Base-by-base conservation (phyloP, 805 yeast genomes). In the Hermanozyma aechmeae region DNA sequence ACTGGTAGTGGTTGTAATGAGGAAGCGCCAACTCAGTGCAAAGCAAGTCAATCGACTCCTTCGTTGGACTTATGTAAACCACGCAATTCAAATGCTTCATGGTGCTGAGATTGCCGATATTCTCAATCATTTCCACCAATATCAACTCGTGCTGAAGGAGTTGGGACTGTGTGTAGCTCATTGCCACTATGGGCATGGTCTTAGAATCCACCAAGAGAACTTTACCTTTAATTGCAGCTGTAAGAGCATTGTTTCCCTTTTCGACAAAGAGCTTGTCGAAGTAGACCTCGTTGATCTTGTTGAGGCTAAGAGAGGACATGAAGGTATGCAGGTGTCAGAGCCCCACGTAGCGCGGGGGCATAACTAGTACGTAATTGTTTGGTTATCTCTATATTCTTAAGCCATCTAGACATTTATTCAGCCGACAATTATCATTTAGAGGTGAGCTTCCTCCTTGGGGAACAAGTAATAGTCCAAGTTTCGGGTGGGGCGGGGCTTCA, bases 151-250 rank as follows among this genome's bases (percentile, higher is more conserved):
- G 72, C 40, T 79, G 75, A 22, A 92, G 65, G 25, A 92, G 64
- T 32, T 77, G 81, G 3, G 93, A 78, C 50, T 92, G 98, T 2
- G 96, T 81, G 16, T 93, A 73, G 42, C 81, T 76, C 71, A 92
- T 67, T n/a, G 96, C 85, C 14, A 92, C 72, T 15, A 86, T 75
- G 0, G 86, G 68, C 5, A 93, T 82, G 42, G 98, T 89, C 39
- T 67, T 65, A 28, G 70, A 61, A 48, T 92, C 98, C 32, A 92
- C 66, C 23, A 92, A 62, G 21, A 92, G 62, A 16, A 87, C 94
- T 39, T 74, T 74, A 34, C 87, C 76, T 37, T 68, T 53, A 15
- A 34, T 26, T 17, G 54, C 58, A 16, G 42, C 37, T 11, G 34
- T 17, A 8, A 39, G 39, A 9, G 35, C 36, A 8, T 39, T 32